Conservation (phyloP, 2,329 filamentous ascomycete species). For the Nemania bipapillata region DNA sequence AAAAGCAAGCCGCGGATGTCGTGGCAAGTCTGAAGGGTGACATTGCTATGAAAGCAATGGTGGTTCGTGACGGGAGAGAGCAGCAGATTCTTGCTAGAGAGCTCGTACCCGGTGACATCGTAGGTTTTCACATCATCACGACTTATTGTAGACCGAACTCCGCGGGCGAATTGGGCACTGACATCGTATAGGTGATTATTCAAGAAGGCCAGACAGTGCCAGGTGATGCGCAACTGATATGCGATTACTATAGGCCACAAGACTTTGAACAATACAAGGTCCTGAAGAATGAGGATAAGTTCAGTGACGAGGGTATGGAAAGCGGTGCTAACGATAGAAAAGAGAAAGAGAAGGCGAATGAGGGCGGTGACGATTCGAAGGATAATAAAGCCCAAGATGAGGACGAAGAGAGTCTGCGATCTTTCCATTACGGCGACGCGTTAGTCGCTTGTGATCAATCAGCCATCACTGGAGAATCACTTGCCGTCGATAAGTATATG, state of each 20-base stretch:
- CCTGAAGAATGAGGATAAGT: constrained; percentile 49
- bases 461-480: constrained; percentile 82
- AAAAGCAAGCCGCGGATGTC: constrained; percentile 82
- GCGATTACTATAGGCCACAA: constrained; percentile 74
- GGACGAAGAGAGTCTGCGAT: constrained; percentile 63
- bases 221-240: constrained; percentile 76
- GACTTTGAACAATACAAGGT: constrained; percentile 55
- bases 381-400: constrained; percentile 69
- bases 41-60: constrained; percentile 77
- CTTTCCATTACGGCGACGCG: constrained; percentile 69
- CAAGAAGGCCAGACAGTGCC: constrained; percentile 78
- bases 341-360: constrained; percentile 57
- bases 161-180: constrained; percentile 4
- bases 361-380: constrained; percentile 60
- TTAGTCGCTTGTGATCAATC: constrained; percentile 80
- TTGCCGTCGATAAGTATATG: constrained; percentile 83
- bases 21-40: constrained; percentile 80
- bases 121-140: constrained; percentile 56
- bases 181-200: constrained; percentile 66
- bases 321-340: constrained; percentile 34
- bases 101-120: constrained; percentile 79
- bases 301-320: constrained; percentile 39
- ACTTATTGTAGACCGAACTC: background rate
- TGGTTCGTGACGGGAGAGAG: constrained; percentile 74
- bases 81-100: constrained; percentile 77